Conservation (phyloP, 257 asterid genomes). For the Rehmannia glutinosa region DNA sequence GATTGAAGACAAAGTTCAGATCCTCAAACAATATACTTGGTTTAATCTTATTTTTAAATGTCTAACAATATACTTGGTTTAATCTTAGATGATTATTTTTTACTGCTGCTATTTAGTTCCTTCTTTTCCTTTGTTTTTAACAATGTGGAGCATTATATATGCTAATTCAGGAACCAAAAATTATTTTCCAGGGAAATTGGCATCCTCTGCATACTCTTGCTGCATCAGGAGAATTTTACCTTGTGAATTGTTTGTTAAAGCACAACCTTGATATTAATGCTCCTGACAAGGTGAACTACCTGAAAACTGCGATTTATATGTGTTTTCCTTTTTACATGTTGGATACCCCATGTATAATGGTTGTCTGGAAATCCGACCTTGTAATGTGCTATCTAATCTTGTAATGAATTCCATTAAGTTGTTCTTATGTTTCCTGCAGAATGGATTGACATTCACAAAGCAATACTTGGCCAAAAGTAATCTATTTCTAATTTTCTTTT, state of each 20-base stretch:
- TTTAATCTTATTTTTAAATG: not conserved
- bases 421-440: slow-evolving; percentile 35
- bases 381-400: no score
- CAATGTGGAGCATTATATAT: not conserved
- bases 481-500: slow-evolving; percentile 76
- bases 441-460: slow-evolving; percentile 84
- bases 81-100: no score
- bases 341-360: no score
- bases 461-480: slow-evolving; percentile 80
- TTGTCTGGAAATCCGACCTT: no score
- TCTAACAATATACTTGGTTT: no score
- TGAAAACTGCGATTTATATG: not conserved
- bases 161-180: slow-evolving; percentile 16
- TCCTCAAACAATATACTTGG: slow-evolving; percentile 13
- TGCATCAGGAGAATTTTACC: slow-evolving; percentile 88
- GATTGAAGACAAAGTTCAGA: slow-evolving; percentile 9
- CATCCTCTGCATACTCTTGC: slow-evolving; percentile 87
- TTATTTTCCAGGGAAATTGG: slow-evolving; percentile 72
- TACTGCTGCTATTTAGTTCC: not conserved
- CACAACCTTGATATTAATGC: slow-evolving; percentile 63
- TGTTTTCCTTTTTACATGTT: not conserved
- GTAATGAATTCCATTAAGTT: slow-evolving; percentile 15
- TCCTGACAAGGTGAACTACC: slow-evolving; percentile 61
- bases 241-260: slow-evolving; percentile 60
- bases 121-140: not conserved